These are phyloP conservation scores for Scheffersomyces quercinus DNA, from an alignment of 1,139 yeast genomes.

Conservation along the genomic window DNA sequence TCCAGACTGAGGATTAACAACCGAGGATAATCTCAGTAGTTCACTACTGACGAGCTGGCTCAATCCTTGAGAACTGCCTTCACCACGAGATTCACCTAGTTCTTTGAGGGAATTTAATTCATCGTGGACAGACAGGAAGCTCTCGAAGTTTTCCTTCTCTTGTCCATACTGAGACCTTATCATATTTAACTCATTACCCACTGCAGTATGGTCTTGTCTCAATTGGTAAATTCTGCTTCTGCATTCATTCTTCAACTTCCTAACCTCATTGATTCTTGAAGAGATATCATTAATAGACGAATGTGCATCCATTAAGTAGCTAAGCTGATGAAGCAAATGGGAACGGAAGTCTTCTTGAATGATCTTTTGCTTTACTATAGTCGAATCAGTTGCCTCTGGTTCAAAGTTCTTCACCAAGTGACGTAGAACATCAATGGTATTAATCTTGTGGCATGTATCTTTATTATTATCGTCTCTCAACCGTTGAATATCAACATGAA, in stretches of 20 bases:
- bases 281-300: conserved; percentile 43
- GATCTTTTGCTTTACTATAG: conserved; percentile 12
- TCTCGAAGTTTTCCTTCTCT: conserved; percentile 23
- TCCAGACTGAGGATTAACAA: conserved; percentile 44
- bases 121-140: conserved; percentile 17
- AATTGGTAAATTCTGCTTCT: conserved; percentile 41
- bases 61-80: conserved; percentile 10
- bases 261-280: conserved; percentile 36
- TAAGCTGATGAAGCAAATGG: conserved; percentile 31
- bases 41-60: conserved; percentile 12
- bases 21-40: conserved; percentile 11
- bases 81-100: conserved; percentile 5
- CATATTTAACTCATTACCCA: conserved; percentile 41
- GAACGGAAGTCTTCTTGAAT: conserved; percentile 33
- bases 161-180: conserved; percentile 32
- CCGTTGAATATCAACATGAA: conserved; percentile 31
- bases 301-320: conserved; percentile 36
- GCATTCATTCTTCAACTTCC: conserved; percentile 39
- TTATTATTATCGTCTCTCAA: conserved; percentile 21
- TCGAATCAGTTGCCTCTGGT: conserved; percentile 18
- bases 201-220: conserved; percentile 36
- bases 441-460: conserved; percentile 28
- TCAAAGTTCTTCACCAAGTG: conserved; percentile 31
- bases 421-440: conserved; percentile 40
- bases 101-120: conserved; percentile 4